Evolutionary conservation across 78 protist genomes (phyloP).

Genomic region (Protostelium mycophagum): DNA sequence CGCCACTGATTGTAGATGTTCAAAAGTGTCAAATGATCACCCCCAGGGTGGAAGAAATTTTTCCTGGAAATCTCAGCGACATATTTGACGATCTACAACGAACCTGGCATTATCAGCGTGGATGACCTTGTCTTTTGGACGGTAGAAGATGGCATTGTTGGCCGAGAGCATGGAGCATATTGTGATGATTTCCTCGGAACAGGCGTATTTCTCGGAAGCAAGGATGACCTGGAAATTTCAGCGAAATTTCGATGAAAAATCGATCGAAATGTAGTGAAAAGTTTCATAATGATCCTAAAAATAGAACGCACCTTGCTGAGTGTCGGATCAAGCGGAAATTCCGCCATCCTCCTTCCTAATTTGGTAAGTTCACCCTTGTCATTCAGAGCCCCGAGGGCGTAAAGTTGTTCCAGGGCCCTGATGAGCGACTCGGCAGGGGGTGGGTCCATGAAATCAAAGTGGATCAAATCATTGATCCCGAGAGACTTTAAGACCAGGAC

Average conservation of each 20-base stretch:
- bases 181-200: constrained; percentile 61
- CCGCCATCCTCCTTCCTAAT: constrained; percentile 97
- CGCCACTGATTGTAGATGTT: constrained; percentile 86
- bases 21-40: constrained; percentile 92
- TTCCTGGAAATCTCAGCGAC: no score
- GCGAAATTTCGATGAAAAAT: no score
- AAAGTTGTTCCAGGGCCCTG: constrained; percentile 93
- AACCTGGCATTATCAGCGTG: constrained; percentile 83
- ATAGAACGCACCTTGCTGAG: constrained; percentile 81
- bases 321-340: constrained; percentile 96
- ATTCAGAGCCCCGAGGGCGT: constrained; percentile 94
- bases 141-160: constrained; percentile 79
- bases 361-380: constrained; percentile 96
- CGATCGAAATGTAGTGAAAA: neutral
- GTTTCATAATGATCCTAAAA: neutral
- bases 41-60: constrained; percentile 60
- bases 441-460: constrained; percentile 98
- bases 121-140: constrained; percentile 83
- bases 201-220: constrained; percentile 34
- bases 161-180: constrained; percentile 91
- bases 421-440: constrained; percentile 98
- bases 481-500: constrained; percentile 90
- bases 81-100: no score
- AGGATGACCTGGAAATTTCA: neutral
- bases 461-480: constrained; percentile 94